Evolutionary conservation across 371 early-diverging fungal species (phyloP), one percentile per base, ranked within the genome.

Genomic region (Fennellomyces sp.): DNA sequence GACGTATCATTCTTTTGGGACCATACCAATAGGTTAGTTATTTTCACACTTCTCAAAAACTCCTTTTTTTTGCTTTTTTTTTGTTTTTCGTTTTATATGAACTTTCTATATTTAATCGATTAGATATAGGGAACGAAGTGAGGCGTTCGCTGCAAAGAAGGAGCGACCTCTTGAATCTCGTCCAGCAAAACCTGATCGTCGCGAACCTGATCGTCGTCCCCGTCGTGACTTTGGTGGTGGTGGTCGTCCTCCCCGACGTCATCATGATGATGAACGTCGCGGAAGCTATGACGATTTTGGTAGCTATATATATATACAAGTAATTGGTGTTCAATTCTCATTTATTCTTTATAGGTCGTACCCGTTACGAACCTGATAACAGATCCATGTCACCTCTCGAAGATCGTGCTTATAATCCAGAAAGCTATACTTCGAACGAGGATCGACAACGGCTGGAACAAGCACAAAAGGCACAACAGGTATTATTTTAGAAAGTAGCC

Each of bases 1-100:
- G 77, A 80, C 50, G 69, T 78, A 8, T 63, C 75, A 8, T 81
- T 76, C 61, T 71, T 78, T 26, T 84, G 85, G 85, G 85, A 84
- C 55, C 71, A 75, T 61, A 67, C 80, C 5, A 66, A 69, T 42
- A 81, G 71, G 73, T 79, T 69, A 49, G 67, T n/a, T n/a, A n/a
- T n/a, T n/a, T n/a, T n/a, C n/a, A n/a, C n/a, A n/a, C n/a, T n/a
- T n/a, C n/a, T n/a, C n/a, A n/a, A n/a, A 13, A 8, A 25, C 1
- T 23, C 11, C 12, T 38, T 10, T 47, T 38, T 23, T 56, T 19
- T 23, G 21, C 23, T 45, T 45, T 39, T 39, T 39, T 17, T 11
- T 39, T n/a, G 27, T 51, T n/a, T 21, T 39, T 53, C 21, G 47
- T 48, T 21, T 26, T n/a, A n/a, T n/a, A n/a, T n/a, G n/a, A n/a